These are phyloP conservation scores for Wickerhamiella kurtzmanii DNA, from an alignment of 805 yeast species.

Conservation along the genomic window DNA sequence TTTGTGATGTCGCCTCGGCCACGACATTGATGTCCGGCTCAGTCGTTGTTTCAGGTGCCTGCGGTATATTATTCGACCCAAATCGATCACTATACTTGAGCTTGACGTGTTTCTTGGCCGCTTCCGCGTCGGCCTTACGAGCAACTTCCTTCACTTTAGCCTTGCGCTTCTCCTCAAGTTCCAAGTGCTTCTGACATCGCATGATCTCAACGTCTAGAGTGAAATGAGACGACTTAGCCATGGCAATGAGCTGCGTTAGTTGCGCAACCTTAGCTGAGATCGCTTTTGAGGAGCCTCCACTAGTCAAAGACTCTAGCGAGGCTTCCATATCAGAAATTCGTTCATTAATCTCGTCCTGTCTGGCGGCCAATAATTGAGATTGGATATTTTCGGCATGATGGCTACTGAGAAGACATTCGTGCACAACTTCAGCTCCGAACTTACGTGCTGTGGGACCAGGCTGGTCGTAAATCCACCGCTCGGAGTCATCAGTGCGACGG, in stretches of 20 bases:
- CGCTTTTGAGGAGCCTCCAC: slow-evolving; percentile 7
- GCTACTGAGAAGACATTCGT: slow-evolving; percentile 40
- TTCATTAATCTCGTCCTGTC: slow-evolving; percentile 22
- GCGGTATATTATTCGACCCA: neutral
- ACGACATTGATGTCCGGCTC: too few relatives aligned
- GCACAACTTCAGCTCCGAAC: slow-evolving; percentile 44
- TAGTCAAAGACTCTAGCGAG: slow-evolving; percentile 23
- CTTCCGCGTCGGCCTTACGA: neutral
- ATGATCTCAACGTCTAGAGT: slow-evolving; percentile 1
- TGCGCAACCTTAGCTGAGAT: slow-evolving; percentile 1
- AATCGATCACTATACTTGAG: neutral
- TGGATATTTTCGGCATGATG: slow-evolving; percentile 22
- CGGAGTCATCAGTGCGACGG: slow-evolving; percentile 42
- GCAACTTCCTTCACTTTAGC: neutral
- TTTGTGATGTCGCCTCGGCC: neutral
- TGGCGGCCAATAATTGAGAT: slow-evolving; percentile 17
- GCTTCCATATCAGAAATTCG: slow-evolving; percentile 23
- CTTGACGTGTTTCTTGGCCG: neutral
- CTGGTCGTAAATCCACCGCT: slow-evolving; percentile 24
- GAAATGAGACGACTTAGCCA: neutral
- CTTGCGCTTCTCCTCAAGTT: neutral
- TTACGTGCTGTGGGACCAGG: slow-evolving; percentile 26
- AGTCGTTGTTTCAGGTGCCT: too few relatives aligned
- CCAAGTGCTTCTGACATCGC: neutral
- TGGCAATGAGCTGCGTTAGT: slow-evolving; percentile 2